Evolutionary conservation across 2,329 filamentous ascomycete species (phyloP).

Genomic region (Hymenoscyphus albidus): DNA sequence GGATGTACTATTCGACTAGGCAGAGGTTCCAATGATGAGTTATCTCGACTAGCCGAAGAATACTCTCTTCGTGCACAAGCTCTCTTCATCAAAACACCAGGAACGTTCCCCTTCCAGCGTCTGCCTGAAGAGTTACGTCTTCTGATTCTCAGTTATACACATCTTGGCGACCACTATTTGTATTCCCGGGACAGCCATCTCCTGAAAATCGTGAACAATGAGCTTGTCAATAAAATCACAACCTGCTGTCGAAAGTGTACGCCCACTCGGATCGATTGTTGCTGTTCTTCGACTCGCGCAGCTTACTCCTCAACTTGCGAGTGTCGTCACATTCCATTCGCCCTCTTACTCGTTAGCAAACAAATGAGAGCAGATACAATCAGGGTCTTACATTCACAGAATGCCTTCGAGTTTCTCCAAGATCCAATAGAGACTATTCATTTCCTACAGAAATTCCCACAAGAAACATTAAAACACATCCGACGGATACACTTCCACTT

Average conservation of each 20-base stretch:
- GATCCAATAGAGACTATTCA: background rate
- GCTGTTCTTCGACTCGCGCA: conserved; percentile 1
- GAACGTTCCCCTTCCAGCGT: conserved; percentile 8
- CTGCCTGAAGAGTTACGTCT: conserved; percentile 10
- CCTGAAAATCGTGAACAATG: background rate
- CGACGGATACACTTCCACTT: background rate
- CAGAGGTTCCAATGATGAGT: conserved; percentile 5
- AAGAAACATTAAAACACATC: background rate
- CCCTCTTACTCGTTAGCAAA: conserved; percentile 7
- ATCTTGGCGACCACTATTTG: conserved; percentile 3
- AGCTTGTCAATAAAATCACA: background rate
- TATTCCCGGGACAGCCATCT: background rate
- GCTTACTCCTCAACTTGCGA: conserved; percentile 9
- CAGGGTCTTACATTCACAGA: conserved; percentile 3
- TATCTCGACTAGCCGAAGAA: conserved; percentile 1
- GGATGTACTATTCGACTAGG: conserved; percentile 9
- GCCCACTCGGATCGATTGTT: conserved; percentile 8
- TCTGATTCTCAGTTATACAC: conserved; percentile 6
- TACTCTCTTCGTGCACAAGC: background rate
- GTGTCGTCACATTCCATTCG: conserved; percentile 10
- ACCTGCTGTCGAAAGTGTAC: conserved; percentile 1
- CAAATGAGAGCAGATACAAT: conserved; percentile 4
- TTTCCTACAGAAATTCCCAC: background rate
- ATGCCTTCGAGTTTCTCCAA: background rate
- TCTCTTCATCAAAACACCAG: background rate